Conservation (phyloP, 805 yeast genomes). For the Brettanomyces nanus region DNA sequence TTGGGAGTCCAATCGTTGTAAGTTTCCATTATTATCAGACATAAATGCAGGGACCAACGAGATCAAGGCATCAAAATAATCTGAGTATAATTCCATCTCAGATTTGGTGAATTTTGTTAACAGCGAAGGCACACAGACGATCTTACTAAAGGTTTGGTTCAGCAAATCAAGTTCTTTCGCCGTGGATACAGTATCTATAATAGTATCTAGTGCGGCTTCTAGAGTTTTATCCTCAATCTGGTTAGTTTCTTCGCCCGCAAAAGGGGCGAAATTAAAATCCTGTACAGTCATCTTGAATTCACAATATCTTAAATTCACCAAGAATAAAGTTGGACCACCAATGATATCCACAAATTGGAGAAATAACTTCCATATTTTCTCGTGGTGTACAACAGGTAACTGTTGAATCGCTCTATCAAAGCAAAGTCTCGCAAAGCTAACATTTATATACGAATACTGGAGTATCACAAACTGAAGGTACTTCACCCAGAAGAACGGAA, state of each 20-base stretch:
- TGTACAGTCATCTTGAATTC: constrained; percentile 7
- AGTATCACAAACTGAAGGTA: constrained; percentile 36
- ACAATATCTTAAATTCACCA: constrained; percentile 28
- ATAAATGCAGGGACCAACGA: neutral
- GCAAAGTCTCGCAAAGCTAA: constrained; percentile 31
- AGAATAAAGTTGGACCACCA: constrained; percentile 33
- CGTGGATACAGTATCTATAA: constrained; percentile 1
- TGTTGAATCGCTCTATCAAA: constrained; percentile 43
- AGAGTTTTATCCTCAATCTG: constrained; percentile 2
- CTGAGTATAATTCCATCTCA: constrained; percentile 39
- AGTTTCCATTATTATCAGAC: neutral
- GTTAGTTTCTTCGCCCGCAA: constrained; percentile 1
- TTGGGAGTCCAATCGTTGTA: constrained; percentile 2
- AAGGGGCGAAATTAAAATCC: neutral
- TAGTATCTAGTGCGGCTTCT: neutral
- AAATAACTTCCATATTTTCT: constrained; percentile 46
- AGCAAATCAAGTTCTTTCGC: constrained; percentile 7
- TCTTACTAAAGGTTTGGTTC: constrained; percentile 21
- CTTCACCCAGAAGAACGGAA: constrained; percentile 44
- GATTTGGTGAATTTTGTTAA: constrained; percentile 32
- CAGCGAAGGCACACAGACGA: constrained; percentile 29
- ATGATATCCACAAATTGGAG: constrained; percentile 36
- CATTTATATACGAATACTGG: constrained; percentile 21
- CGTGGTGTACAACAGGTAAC: constrained; percentile 47
- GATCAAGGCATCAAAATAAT: constrained; percentile 35